Percentiles rank a stretch among this genome's conserved stretches.
These are phyloP conservation scores for Deinandra increscens DNA, from an alignment of 129 eudicot genomes.

Conservation along the genomic window DNA sequence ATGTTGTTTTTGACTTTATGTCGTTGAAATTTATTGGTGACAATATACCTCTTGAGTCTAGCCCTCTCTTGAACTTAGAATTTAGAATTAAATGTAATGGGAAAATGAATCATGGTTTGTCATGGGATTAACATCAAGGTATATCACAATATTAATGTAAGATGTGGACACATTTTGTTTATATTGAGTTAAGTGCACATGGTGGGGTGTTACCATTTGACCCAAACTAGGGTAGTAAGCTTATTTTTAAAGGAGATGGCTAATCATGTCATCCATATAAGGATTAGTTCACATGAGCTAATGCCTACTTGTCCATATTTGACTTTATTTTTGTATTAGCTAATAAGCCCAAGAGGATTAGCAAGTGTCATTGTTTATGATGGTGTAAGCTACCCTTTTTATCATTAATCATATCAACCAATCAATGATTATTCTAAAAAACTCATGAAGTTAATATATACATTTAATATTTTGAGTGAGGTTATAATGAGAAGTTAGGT, in stretches of 20 bases:
- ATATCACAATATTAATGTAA: constrained; percentile 4
- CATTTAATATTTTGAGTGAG: too few relatives aligned
- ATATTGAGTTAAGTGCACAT: constrained; percentile 20
- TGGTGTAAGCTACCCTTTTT: background rate
- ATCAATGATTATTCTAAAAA: background rate
- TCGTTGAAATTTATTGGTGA: background rate
- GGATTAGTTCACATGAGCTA: constrained; percentile 10
- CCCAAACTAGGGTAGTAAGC: constrained; percentile 23
- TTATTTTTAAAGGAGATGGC: constrained; percentile 13
- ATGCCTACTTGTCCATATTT: background rate
- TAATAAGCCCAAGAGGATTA: background rate
- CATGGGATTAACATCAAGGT: constrained; percentile 2
- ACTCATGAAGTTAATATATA: too few relatives aligned
- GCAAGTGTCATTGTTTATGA: background rate
- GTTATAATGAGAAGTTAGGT: too few relatives aligned
- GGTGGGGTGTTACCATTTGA: constrained; percentile 37
- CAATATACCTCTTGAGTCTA: background rate
- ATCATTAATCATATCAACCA: background rate
- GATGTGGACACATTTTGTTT: constrained; percentile 21
- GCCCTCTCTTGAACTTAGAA: background rate
- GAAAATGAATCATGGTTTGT: background rate
- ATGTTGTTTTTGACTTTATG: background rate
- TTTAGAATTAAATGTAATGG: background rate
- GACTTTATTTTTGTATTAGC: constrained; percentile 2
- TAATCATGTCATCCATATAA: constrained; percentile 20